Evolutionary conservation across 2,329 filamentous ascomycete species (phyloP), one percentile per base, ranked within the genome.

Genomic region (Fusarium hainanense): DNA sequence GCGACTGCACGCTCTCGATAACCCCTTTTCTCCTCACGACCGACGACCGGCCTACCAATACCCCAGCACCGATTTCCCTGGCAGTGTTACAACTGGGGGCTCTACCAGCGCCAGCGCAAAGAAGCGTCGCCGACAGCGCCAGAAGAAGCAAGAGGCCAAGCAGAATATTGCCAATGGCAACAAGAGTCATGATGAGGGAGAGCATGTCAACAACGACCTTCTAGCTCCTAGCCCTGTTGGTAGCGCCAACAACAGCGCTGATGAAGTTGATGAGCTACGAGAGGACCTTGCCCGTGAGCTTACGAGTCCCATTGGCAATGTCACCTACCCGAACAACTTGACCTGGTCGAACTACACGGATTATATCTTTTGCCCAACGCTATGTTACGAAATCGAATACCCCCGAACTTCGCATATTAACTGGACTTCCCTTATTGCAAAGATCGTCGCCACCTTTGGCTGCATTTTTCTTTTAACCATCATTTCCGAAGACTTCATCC

Each of bases 341-440:
- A 96, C 92, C 1, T 85, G 91, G 79, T 74, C 82, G 71, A 98
- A 98, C 82, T 98, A 93, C 77, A 71, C 88, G 60, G 96, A 98
- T 82, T 98, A 91, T 78, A 83, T 98, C 13, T 88, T 96, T 76
- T 98, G 94, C 76, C 96, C 96, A 18, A 99, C 96, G 0, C 87
- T 99, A 21, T 99, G 96, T 85, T 99, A 99, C 81, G 96, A 99
- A 81, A 86, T 98, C 51, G 95, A 98, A 79, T 99, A 98, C 79
- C 96, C 96, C 4, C 91, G 96, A 50, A 94, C 88, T 13, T 78
- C 86, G 14, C 82, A 84, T n/a, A 89, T 93, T 61, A 89, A 93
- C 73, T 97, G 93, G 90, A 86, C 89, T 21, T 91, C 94, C 69
- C 87, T 98, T 46, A 88, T 93, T 62, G 92, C 91, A 79, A 98